These are phyloP conservation scores for Claviceps capensis DNA, from an alignment of 2,329 filamentous ascomycete genomes.

Conservation along the genomic window DNA sequence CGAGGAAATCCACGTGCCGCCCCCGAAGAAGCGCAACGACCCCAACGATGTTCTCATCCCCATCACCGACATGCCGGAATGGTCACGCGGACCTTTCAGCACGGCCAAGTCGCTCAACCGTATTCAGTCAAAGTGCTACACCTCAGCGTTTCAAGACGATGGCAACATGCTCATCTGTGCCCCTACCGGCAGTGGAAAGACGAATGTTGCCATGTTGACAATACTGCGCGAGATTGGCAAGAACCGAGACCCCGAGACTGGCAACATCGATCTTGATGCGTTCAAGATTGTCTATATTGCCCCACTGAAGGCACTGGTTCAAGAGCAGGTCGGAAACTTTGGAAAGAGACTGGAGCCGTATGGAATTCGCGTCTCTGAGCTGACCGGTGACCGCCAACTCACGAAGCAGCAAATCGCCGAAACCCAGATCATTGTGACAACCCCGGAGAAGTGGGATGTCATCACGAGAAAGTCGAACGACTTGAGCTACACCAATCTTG, in stretches of 20 bases:
- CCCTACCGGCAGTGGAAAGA: slow-evolving; percentile 94
- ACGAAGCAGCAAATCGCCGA: slow-evolving; percentile 98
- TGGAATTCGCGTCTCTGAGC: slow-evolving; percentile 83
- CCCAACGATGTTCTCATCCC: slow-evolving; percentile 70
- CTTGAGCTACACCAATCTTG: slow-evolving; percentile 92
- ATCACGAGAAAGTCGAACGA: slow-evolving; percentile 97
- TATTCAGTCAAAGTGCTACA: slow-evolving; percentile 88
- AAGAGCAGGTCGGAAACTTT: slow-evolving; percentile 97
- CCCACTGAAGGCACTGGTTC: slow-evolving; percentile 85
- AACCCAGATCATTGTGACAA: slow-evolving; percentile 96
- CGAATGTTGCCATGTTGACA: slow-evolving; percentile 94
- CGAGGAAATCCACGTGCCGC: slow-evolving; percentile 93
- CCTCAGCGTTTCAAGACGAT: slow-evolving; percentile 81
- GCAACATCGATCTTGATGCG: slow-evolving; percentile 87
- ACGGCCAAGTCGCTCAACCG: slow-evolving; percentile 80
- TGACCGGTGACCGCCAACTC: slow-evolving; percentile 94
- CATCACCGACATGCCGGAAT: slow-evolving; percentile 79
- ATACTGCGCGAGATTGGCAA: slow-evolving; percentile 96
- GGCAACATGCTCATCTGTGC: slow-evolving; percentile 97
- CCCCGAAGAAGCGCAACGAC: slow-evolving; percentile 76
- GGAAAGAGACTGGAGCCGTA: slow-evolving; percentile 81
- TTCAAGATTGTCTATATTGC: slow-evolving; percentile 99
- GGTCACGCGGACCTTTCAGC: slow-evolving; percentile 78
- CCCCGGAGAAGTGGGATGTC: slow-evolving; percentile 97
- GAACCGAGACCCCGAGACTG: slow-evolving; percentile 74